phyloP scores from a whole-genome alignment of 257 asterid species.

The Oldenlandia corymbosa region DNA sequence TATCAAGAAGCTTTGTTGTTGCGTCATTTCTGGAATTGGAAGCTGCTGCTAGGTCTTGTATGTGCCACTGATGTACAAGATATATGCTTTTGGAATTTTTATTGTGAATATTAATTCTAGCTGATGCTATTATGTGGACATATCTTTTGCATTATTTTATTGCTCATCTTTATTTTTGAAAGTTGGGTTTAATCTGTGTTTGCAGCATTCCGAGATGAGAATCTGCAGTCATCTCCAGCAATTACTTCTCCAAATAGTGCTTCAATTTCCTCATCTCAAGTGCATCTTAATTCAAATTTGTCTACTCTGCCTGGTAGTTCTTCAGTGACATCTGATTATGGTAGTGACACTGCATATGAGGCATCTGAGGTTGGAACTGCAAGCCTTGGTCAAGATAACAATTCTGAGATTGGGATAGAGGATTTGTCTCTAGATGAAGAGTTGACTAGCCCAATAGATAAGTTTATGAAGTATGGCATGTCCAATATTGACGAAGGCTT shows the following conservation, averaged over 20 bases:
- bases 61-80: slow-evolving; percentile 23
- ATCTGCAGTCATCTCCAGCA: slow-evolving; percentile 46
- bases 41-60: slow-evolving; percentile 96
- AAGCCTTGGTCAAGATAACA: slow-evolving; percentile 71
- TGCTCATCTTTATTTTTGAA: not conserved
- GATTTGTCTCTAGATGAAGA: slow-evolving; percentile 68
- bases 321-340: slow-evolving; percentile 69
- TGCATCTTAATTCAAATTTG: slow-evolving; percentile 45
- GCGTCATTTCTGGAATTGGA: slow-evolving; percentile 97
- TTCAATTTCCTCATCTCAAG: slow-evolving; percentile 38
- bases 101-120: not conserved
- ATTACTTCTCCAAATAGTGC: slow-evolving; percentile 36
- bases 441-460: slow-evolving; percentile 67
- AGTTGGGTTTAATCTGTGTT: slow-evolving; percentile 17
- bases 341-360: slow-evolving; percentile 91
- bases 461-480: slow-evolving; percentile 91
- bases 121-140: slow-evolving; percentile 1
- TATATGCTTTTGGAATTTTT: slow-evolving; percentile 8
- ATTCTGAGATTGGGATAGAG: slow-evolving; percentile 72
- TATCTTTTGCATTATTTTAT: not conserved
- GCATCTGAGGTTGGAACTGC: slow-evolving; percentile 78
- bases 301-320: slow-evolving; percentile 52
- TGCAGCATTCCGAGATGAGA: slow-evolving; percentile 90
- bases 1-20: slow-evolving; percentile 70
- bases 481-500: slow-evolving; percentile 92